Conservation (phyloP, 495 filamentous ascomycete species). For the Neurospora hispaniola region DNA sequence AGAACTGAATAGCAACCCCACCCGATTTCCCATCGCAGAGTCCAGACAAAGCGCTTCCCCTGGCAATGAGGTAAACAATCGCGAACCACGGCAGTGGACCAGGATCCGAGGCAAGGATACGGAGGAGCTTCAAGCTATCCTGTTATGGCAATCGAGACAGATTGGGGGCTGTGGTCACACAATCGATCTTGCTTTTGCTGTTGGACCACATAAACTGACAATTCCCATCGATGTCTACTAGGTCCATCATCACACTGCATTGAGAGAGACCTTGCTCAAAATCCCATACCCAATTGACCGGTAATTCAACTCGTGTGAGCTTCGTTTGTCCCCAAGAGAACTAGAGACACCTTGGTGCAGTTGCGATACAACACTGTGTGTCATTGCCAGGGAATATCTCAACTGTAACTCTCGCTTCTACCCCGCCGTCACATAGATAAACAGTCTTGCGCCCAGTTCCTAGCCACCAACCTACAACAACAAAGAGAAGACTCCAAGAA, state of each 20-base stretch:
- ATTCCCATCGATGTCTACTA: background rate
- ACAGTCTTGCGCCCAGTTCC: background rate
- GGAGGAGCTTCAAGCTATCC: background rate
- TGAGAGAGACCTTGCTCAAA: too few relatives aligned
- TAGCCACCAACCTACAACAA: background rate
- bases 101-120: background rate
- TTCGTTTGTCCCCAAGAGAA: background rate
- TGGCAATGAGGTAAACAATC: background rate
- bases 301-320: background rate
- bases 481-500: background rate
- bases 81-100: background rate
- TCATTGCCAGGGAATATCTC: background rate
- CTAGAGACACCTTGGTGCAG: background rate
- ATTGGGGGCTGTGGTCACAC: background rate
- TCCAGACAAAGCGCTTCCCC: background rate
- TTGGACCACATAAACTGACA: background rate
- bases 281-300: background rate
- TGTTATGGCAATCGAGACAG: background rate
- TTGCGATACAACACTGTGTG: background rate
- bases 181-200: background rate
- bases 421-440: background rate
- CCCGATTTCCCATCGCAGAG: background rate
- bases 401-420: background rate
- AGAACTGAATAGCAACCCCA: background rate
- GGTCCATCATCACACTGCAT: background rate